A percentile compares a stretch with the other conserved stretches of the same genome.
Evolutionary conservation across 257 asterid genomes (phyloP).

Genomic region (Solanum ahanhuiri): DNA sequence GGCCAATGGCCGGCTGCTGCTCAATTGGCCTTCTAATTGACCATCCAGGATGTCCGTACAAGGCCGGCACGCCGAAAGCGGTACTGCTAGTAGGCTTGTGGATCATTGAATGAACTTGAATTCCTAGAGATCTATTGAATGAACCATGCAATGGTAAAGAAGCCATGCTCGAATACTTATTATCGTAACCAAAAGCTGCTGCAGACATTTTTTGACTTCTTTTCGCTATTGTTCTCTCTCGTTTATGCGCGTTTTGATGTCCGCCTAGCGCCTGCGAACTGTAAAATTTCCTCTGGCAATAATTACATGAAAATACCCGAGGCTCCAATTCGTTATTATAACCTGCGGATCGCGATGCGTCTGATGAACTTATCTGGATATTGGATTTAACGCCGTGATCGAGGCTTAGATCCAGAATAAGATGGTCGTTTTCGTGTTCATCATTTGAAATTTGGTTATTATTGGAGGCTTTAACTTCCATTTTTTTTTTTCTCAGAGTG

Average conservation of each 20-base stretch:
- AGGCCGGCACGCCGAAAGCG: neutral
- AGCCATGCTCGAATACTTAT: slow-evolving; percentile 41
- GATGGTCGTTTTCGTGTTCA: slow-evolving; percentile 7
- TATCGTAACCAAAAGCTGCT: neutral
- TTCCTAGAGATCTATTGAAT: slow-evolving; percentile 40
- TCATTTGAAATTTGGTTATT: neutral
- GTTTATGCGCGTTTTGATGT: slow-evolving; percentile 92
- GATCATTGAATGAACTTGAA: slow-evolving; percentile 61
- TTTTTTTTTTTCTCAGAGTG: neutral
- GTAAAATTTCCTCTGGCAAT: slow-evolving; percentile 69
- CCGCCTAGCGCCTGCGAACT: slow-evolving; percentile 97
- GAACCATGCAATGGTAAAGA: slow-evolving; percentile 67
- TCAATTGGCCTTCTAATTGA: slow-evolving; percentile 25
- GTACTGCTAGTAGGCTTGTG: slow-evolving; percentile 37
- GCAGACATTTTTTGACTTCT: slow-evolving; percentile 19
- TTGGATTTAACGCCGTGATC: slow-evolving; percentile 9
- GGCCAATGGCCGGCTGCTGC: slow-evolving; percentile 41
- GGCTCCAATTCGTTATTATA: slow-evolving; percentile 14
- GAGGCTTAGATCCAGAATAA: slow-evolving; percentile 46
- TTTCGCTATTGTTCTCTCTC: slow-evolving; percentile 73
- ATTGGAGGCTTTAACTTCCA: neutral
- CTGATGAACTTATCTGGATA: neutral
- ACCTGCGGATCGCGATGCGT: neutral
- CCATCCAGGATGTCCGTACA: slow-evolving; percentile 36
- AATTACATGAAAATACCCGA: slow-evolving; percentile 76